Evolutionary conservation across 805 yeast genomes (phyloP), one percentile per base, ranked within the genome.

Genomic region (Cyberlindnera euphorbiiphila): DNA sequence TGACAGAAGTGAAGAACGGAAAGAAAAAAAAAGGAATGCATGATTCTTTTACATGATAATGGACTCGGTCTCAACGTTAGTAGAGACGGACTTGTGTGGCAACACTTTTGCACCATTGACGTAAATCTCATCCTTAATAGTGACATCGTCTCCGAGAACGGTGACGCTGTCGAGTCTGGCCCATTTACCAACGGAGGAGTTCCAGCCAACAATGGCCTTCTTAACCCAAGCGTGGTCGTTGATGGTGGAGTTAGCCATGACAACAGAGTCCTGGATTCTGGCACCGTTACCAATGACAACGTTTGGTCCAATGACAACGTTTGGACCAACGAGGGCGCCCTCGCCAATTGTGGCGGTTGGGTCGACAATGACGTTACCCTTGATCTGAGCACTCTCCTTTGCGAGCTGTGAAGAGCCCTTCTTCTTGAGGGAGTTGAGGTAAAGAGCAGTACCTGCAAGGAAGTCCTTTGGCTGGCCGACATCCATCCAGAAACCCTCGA

Each of bases 401-500:
- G 76, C 76, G 62, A 89, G 78, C 52, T 69, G 62, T 55, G 75
- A 75, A 48, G 96, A 85, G 53, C 69, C 62, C 69, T 81, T 86
- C 78, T 84, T 84, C 56, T 91, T 66, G 61, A 88, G 71, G 39
- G 98, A 82, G 64, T 84, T 75, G 66, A 93, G 76, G 76, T 89
- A 93, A 50, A 91, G 73, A 55, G 88, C 80, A 58, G 97, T 86
- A 67, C 99, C 99, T 43, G 96, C 81, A 51, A 93, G 71, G 81
- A 88, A 93, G 71, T 93, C 99, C 79, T 91, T 93, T 77, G 99
- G 99, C 76, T 93, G 99, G 68, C 99, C 99, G 54, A 93, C 97
- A 68, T 93, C 99, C 98, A 93, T 93, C 99, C 99, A 93, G 85
- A 81, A 93, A 52, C 98, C 98, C 74, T 93, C 97, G 61, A 93